These are phyloP conservation scores for Leccinellum albellum DNA, from an alignment of 768 basidiomycete species.

Conservation along the genomic window DNA sequence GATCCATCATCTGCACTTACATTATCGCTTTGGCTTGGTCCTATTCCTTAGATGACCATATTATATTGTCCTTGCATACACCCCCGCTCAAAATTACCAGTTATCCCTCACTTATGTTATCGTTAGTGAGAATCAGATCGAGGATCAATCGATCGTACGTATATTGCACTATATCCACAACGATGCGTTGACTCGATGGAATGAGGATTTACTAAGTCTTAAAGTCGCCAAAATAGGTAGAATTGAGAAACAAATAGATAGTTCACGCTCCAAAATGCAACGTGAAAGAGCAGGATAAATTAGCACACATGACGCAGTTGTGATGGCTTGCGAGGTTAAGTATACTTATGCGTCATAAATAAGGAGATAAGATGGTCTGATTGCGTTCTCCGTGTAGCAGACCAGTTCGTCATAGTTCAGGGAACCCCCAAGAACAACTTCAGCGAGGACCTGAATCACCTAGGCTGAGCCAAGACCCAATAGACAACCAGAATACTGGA, in stretches of 20 bases:
- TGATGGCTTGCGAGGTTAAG: neutral
- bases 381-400: constrained; percentile 68
- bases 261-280: neutral
- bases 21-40: constrained; percentile 24
- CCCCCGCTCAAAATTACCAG: constrained; percentile 30
- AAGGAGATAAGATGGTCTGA: constrained; percentile 66
- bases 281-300: neutral
- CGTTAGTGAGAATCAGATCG: neutral
- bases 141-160: too few relatives aligned
- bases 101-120: constrained; percentile 1
- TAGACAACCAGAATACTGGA: too few relatives aligned
- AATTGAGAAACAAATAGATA: constrained; percentile 12
- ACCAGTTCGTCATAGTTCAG: constrained; percentile 71
- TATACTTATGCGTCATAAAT: constrained; percentile 52
- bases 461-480: neutral
- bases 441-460: constrained; percentile 55
- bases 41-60: constrained; percentile 36
- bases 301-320: neutral
- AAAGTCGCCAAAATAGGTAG: neutral
- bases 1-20: constrained; percentile 17
- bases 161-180: neutral
- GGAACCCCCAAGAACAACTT: constrained; percentile 51
- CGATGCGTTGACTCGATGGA: neutral
- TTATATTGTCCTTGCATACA: constrained; percentile 21
- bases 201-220: neutral